Base-by-base conservation (phyloP, 768 basidiomycete species). In the Pulveroboletus ravenelii region DNA sequence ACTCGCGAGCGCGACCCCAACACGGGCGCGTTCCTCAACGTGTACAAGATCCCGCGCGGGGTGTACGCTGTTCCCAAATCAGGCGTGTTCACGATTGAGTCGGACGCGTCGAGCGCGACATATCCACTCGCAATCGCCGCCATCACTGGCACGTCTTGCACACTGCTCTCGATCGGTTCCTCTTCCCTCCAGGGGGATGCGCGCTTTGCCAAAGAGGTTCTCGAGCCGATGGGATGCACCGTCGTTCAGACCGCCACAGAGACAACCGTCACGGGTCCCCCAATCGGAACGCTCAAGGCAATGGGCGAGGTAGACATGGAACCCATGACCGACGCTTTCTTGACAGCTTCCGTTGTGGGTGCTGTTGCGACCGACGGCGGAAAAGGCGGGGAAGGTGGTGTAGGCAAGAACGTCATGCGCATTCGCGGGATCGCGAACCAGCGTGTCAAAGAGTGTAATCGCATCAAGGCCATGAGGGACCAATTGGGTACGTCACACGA, bases 321-420 rank as follows among this genome's bases (percentile, higher is more conserved):
- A 69, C 85, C 87, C n/a, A 98, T 99, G 96, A 99, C 96, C 7
- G 96, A 99, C 66, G 96, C 95, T 18, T 99, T 99, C 75, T 78
- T 98, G 72, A 97, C 94, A 3, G 95, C 96, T 9, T 88, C 84
- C 10, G 93, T 87, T 8, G 73, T 99, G 17, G 94, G 92, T 46
- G 95, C 96, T 48, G 89, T 96, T 18, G 84, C 85, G 0, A 74
- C 82, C 0, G 66, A 68, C 36, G 82, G 80, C 10, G 81, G 82
- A 56, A 59, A 66, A 18, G 66, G 78, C 5, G 35, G 72, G 63
- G 41, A 50, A 42, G 50, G 69, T 56, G 14, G 62, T 50, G 35
- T 54, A 6, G 53, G 60, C 51, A 52, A 59, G 57, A 77, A 72
- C 27, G 76, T 76, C n/a, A 87, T 93, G 9, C 78, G 91, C 52